These are phyloP conservation scores for Austroboletus novae-zelandiae DNA, from an alignment of 1,284 basidiomycete species.

Conservation along the genomic window DNA sequence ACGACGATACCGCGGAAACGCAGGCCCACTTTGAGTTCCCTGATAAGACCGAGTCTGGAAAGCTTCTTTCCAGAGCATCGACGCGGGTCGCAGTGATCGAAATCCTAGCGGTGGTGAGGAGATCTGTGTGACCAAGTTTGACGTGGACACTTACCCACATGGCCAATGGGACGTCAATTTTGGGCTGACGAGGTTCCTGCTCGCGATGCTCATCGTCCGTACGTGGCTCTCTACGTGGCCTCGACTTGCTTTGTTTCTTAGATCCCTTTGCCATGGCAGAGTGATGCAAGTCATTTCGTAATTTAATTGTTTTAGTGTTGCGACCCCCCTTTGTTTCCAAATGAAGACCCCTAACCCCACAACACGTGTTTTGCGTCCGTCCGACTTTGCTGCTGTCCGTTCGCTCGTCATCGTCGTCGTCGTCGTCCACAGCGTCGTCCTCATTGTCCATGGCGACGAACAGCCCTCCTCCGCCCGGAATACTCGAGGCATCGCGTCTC, in stretches of 20 bases:
- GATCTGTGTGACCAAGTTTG: neutral
- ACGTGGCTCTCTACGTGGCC: neutral
- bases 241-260: conserved; percentile 6
- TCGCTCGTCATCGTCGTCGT: conserved; percentile 19
- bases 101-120: conserved; percentile 60
- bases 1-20: conserved; percentile 91
- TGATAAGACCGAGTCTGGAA: conserved; percentile 81
- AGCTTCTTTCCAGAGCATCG: conserved; percentile 96
- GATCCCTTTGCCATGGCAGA: conserved; percentile 13
- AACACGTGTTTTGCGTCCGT: conserved; percentile 29
- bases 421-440: conserved; percentile 24
- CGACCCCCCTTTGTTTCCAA: conserved; percentile 10
- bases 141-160: conserved; percentile 73
- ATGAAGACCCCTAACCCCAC: conserved; percentile 28
- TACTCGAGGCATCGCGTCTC: conserved; percentile 57
- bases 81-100: conserved; percentile 94
- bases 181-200: neutral
- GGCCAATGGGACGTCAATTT: conserved; percentile 70
- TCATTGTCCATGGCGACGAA: conserved; percentile 32
- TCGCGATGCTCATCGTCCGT: neutral
- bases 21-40: conserved; percentile 80
- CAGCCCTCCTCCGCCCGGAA: conserved; percentile 46
- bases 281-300: too few species aligned
- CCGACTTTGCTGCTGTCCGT: conserved; percentile 1
- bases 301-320: too few species aligned